Evolutionary conservation across 176 grass and related monocot species (phyloP).

Genomic region (Musa troglodytarum): DNA sequence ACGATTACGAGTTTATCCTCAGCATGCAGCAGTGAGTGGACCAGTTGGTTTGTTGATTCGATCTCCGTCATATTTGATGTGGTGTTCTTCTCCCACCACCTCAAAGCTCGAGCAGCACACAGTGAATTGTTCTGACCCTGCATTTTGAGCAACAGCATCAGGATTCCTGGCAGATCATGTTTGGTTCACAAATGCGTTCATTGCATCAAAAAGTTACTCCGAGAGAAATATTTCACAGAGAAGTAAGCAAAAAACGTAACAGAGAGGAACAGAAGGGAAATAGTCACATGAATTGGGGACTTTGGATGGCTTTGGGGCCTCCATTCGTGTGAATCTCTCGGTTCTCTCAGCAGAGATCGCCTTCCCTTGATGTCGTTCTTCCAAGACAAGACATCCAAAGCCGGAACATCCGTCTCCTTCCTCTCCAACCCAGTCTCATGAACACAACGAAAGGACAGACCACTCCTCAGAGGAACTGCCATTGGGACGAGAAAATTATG

Average conservation of each 20-base stretch:
- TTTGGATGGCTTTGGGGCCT: constrained; percentile 13
- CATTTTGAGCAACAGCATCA: too few species aligned
- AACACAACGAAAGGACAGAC: background rate
- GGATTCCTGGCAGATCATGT: too few species aligned
- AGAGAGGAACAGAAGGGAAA: background rate
- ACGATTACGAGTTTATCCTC: constrained; percentile 51
- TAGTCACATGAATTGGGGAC: constrained; percentile 19
- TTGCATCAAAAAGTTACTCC: background rate
- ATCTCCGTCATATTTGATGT: constrained; percentile 46
- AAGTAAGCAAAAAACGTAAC: too few species aligned
- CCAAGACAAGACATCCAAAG: constrained; percentile 27
- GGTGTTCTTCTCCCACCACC: constrained; percentile 39
- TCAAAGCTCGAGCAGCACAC: background rate
- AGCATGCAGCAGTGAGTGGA: constrained; percentile 27
- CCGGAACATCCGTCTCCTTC: constrained; percentile 2
- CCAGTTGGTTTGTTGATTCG: constrained; percentile 39
- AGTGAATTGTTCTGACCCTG: background rate
- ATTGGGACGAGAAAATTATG: background rate
- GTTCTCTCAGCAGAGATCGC: constrained; percentile 26
- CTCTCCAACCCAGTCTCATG: constrained; percentile 17
- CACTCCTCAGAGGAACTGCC: constrained; percentile 14
- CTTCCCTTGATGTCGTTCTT: constrained; percentile 39
- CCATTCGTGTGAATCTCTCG: constrained; percentile 20
- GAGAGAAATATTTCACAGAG: background rate
- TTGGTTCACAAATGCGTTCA: too few species aligned